phyloP scores from a whole-genome alignment of 2,329 filamentous ascomycete genomes.

The Xylaria sp. region DNA sequence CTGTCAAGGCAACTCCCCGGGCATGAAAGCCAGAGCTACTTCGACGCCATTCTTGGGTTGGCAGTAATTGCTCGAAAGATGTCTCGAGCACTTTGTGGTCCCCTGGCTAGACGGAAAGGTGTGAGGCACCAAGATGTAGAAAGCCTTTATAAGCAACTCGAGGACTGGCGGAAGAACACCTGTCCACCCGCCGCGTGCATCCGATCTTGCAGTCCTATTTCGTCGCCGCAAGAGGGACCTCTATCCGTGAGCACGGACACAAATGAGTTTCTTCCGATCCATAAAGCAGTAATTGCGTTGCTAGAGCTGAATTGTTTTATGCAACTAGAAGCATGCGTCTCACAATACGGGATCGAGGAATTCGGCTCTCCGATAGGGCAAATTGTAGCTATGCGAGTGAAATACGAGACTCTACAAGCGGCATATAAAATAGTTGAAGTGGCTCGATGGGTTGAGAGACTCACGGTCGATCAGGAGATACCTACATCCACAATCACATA shows the following conservation, averaged over 20 bases:
- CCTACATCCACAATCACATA: background rate
- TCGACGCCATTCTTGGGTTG: constrained; percentile 31
- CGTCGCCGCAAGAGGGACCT: background rate
- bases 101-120: constrained; percentile 21
- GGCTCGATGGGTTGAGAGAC: constrained; percentile 25
- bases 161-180: constrained; percentile 27
- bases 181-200: constrained; percentile 21
- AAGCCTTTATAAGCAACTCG: constrained; percentile 24
- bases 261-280: constrained; percentile 17
- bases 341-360: constrained; percentile 33
- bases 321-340: constrained; percentile 31
- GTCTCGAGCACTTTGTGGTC: constrained; percentile 19
- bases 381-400: constrained; percentile 27
- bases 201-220: background rate
- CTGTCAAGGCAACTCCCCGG: constrained; percentile 7
- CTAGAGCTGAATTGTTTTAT: constrained; percentile 31
- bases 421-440: constrained; percentile 31
- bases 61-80: constrained; percentile 29
- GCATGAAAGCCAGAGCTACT: constrained; percentile 25
- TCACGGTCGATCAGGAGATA: background rate
- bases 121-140: constrained; percentile 28
- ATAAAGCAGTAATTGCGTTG: constrained; percentile 13
- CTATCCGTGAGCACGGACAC: background rate
- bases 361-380: constrained; percentile 21
- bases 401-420: constrained; percentile 31